phyloP scores from a whole-genome alignment of 2,329 filamentous ascomycete genomes.

The Pochonia chlamydosporia region DNA sequence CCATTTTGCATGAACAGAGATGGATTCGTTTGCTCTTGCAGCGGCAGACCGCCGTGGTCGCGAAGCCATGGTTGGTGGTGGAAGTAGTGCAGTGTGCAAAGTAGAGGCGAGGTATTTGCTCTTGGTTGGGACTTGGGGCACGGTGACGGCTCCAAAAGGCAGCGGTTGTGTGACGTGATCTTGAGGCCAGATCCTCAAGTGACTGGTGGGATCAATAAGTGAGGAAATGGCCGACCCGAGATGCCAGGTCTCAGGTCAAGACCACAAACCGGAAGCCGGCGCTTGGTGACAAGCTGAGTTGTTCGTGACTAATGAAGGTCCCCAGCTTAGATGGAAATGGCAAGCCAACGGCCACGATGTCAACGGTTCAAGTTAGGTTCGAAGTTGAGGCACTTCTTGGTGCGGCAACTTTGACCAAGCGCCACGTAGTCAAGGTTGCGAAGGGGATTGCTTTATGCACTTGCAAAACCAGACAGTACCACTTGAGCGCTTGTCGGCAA shows the following conservation, averaged over 20 bases:
- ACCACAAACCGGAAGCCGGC: no score
- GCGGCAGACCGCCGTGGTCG: conserved; percentile 42
- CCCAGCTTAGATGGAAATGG: no score
- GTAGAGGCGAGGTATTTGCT: background rate
- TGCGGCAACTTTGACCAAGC: background rate
- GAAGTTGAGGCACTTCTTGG: background rate
- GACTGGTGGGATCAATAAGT: no score
- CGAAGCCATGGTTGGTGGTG: conserved; percentile 33
- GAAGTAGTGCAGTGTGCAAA: background rate
- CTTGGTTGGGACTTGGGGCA: background rate
- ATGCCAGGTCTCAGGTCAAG: no score
- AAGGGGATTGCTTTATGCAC: background rate
- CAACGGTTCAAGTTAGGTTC: no score
- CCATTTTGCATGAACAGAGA: conserved; percentile 35
- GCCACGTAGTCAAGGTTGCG: background rate
- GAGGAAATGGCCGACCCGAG: no score
- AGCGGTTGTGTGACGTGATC: no score
- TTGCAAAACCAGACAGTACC: background rate
- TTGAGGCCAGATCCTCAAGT: no score
- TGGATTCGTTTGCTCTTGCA: conserved; percentile 35
- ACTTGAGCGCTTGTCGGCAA: background rate
- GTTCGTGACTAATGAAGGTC: no score
- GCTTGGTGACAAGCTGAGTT: no score
- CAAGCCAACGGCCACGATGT: no score
- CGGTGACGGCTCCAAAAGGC: no score